Evolutionary conservation across 2,329 filamentous ascomycete genomes (phyloP), one percentile per base, ranked within the genome.

Genomic region (Parastagonospora avenae): DNA sequence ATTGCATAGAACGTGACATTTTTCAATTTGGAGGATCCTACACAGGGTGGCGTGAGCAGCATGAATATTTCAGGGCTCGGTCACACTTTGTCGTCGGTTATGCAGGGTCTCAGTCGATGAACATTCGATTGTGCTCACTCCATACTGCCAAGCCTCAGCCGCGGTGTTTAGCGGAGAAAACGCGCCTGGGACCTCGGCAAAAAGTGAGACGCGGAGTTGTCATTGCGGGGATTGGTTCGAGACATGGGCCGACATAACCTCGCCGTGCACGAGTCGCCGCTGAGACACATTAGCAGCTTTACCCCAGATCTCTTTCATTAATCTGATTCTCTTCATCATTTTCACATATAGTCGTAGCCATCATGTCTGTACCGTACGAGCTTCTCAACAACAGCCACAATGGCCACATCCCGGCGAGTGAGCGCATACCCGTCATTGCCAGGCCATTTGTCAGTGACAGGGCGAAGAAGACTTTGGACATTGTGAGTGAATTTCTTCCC

Each of bases 381-480:
- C 55, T 74, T 15, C 60, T 74, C 11, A 60, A 60, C 45, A 74
- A 74, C 42, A 68, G 62, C 54, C 60, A 72, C 37, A 63, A 71
- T 50, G 66, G 66, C 54, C 71, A 76, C 52, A 56, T 74, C 42
- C 52, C 68, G 45, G 83, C 85, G 62, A 81, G 82, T 69, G 64
- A 81, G 72, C 74, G 75, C 54, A 85, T 87, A 53, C 85, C 85
- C 36, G 73, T 77, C 48, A 82, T 87, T 62, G 84, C 82, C 35
- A 73, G 76, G 55, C 81, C 81, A 24, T 84, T 82, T 73, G 90
- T 97, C 62, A 95, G 91, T 77, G 91, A 95, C 53, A 82, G 85
- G 67, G 92, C 92, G 45, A 90, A 88, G 78, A 86, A 89, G 81
- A 90, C 89, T 28, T 80, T 97, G 61, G 92, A 97, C 70, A 72